Evolutionary conservation across 1,139 yeast genomes (phyloP).

Genomic region (Casaregolazyma suthepensis): DNA sequence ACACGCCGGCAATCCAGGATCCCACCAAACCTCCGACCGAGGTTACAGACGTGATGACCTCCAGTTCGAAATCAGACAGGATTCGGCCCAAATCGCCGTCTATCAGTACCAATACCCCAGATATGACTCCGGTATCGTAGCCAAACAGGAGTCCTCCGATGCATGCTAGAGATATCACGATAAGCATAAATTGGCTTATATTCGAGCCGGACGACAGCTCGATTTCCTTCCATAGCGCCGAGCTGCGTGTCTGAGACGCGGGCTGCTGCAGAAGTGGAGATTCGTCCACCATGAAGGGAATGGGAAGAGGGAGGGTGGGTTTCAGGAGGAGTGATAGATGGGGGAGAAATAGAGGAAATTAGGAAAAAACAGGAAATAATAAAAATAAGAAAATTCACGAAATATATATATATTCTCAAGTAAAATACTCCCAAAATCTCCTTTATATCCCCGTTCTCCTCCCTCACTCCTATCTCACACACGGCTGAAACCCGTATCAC

Average conservation of each 20-base stretch:
- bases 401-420: too few species aligned
- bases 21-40: slow-evolving; percentile 41
- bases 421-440: not conserved
- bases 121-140: slow-evolving; percentile 23
- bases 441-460: not conserved
- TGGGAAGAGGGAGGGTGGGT: not conserved
- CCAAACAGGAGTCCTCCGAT: slow-evolving; percentile 26
- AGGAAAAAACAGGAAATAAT: not conserved
- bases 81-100: slow-evolving; percentile 30
- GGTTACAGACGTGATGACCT: slow-evolving; percentile 40
- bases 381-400: not conserved
- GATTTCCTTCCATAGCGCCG: slow-evolving; percentile 3
- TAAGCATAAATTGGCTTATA: slow-evolving; percentile 8
- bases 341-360: not conserved
- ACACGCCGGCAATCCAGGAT: slow-evolving; percentile 34
- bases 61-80: slow-evolving; percentile 32
- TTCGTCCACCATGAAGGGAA: not conserved
- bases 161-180: slow-evolving; percentile 18
- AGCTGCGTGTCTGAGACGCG: not conserved
- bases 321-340: not conserved
- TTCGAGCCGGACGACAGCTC: not conserved
- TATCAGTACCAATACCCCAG: slow-evolving; percentile 31
- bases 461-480: not conserved
- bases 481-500: not conserved
- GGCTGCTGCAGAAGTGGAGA: not conserved